A percentile compares a stretch with the other conserved stretches of the same genome.
These are phyloP conservation scores for Metahyphopichia silvanorum DNA, from an alignment of 805 yeast species.

Conservation along the genomic window DNA sequence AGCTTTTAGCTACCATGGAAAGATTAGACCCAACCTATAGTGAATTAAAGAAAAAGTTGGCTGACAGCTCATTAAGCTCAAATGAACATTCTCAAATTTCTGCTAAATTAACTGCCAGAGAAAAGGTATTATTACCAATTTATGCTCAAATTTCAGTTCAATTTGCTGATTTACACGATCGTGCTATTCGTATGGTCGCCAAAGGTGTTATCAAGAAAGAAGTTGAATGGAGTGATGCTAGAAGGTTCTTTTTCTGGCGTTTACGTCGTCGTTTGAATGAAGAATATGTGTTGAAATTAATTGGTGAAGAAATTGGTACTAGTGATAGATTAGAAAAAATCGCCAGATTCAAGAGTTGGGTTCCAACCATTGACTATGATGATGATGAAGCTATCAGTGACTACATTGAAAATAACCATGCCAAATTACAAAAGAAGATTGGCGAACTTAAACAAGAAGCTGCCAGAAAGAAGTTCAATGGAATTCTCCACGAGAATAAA, in stretches of 20 bases:
- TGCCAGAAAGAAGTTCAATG: constrained; percentile 61
- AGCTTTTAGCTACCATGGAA: constrained; percentile 84
- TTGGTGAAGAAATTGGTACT: constrained; percentile 57
- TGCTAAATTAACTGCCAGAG: constrained; percentile 72
- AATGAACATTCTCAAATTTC: constrained; percentile 68
- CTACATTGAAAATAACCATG: constrained; percentile 82
- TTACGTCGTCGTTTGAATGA: constrained; percentile 93
- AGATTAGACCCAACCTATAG: constrained; percentile 80
- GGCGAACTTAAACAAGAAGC: constrained; percentile 64
- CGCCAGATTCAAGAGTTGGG: constrained; percentile 86
- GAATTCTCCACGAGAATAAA: constrained; percentile 38
- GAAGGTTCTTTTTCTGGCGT: constrained; percentile 99
- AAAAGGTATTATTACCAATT: constrained; percentile 74
- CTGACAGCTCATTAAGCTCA: constrained; percentile 47
- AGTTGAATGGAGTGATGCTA: constrained; percentile 79
- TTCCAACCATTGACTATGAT: constrained; percentile 66
- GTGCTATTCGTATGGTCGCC: constrained; percentile 96
- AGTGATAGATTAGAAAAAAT: constrained; percentile 75
- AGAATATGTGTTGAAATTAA: constrained; percentile 76
- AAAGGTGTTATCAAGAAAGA: constrained; percentile 88
- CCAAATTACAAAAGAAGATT: constrained; percentile 55
- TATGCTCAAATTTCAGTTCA: constrained; percentile 91
- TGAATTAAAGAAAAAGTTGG: constrained; percentile 58
- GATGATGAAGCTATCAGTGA: constrained; percentile 76
- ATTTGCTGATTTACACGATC: constrained; percentile 96